These are phyloP conservation scores for Syzygium oleosum DNA, from an alignment of 345 rosid genomes.

Conservation along the genomic window DNA sequence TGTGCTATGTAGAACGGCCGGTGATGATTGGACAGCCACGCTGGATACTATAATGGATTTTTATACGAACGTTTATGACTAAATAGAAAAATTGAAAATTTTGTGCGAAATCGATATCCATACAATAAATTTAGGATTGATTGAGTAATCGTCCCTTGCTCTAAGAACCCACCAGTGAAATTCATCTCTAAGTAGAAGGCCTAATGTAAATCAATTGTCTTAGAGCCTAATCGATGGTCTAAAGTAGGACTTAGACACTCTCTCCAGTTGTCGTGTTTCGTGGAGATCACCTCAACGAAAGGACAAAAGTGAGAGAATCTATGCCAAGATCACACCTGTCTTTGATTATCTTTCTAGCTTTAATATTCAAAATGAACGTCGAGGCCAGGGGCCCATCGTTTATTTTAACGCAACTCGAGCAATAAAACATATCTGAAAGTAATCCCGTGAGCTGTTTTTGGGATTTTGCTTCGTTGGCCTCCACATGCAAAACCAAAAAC, in stretches of 20 bases:
- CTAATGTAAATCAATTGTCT: not conserved
- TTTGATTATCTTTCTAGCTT: not conserved
- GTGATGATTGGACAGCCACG: no score
- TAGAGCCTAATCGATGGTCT: no score
- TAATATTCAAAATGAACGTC: not conserved
- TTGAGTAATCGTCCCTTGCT: not conserved
- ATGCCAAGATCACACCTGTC: not conserved
- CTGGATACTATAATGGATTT: not conserved
- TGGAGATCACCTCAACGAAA: not conserved
- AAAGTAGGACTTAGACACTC: not conserved
- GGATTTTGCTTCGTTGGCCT: no score
- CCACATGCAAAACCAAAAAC: no score
- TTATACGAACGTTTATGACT: rapidly evolving
- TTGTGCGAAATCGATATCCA: rapidly evolving
- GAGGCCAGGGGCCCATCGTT: not conserved
- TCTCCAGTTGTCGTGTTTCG: not conserved
- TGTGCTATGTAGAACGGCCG: no score
- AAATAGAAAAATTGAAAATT: no score
- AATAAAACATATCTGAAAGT: no score
- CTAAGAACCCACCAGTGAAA: not conserved
- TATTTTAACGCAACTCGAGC: not conserved
- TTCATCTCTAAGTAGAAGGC: not conserved
- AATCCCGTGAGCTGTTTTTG: no score
- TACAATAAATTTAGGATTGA: not conserved
- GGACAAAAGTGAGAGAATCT: not conserved